phyloP scores from a whole-genome alignment of 2,329 filamentous ascomycete species.

The Furcasterigmium sp. region DNA sequence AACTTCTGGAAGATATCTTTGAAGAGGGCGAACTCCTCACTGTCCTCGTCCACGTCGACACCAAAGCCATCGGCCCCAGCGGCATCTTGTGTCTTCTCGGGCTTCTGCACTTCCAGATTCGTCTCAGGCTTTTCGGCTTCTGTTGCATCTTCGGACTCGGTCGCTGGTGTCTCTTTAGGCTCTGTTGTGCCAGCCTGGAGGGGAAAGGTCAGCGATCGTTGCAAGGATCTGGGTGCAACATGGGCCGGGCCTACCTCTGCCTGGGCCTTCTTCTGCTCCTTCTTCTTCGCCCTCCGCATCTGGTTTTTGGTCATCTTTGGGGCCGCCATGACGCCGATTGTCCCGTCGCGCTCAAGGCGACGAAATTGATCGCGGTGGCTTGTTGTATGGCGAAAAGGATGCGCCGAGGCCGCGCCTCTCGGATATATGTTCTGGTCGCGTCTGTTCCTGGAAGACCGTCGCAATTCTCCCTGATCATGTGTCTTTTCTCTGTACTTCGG shows the following conservation, averaged over 20 bases:
- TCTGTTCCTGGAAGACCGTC: too few relatives aligned
- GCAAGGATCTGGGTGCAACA: not conserved
- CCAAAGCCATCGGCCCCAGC: constrained; percentile 28
- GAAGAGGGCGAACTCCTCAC: constrained; percentile 80
- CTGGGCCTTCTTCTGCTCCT: constrained; percentile 73
- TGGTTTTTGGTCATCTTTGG: constrained; percentile 90
- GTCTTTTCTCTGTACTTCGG: too few relatives aligned
- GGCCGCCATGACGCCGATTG: constrained; percentile 47
- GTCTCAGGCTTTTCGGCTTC: constrained; percentile 17
- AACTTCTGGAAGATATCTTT: constrained; percentile 80
- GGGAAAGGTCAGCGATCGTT: not conserved
- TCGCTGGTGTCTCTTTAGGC: not conserved
- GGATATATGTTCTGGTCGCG: too few relatives aligned
- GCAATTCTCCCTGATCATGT: too few relatives aligned
- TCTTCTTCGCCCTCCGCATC: constrained; percentile 88
- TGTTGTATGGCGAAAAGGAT: too few relatives aligned
- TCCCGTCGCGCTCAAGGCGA: constrained; percentile 3
- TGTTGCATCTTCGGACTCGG: constrained; percentile 13
- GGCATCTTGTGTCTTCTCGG: constrained; percentile 15
- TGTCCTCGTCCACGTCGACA: constrained; percentile 58
- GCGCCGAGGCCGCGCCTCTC: too few relatives aligned
- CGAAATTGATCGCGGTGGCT: too few relatives aligned
- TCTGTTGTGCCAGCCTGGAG: not conserved
- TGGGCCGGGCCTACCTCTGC: constrained; percentile 42
- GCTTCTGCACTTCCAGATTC: constrained; percentile 16